A percentile compares a stretch with the other conserved stretches of the same genome.
phyloP scores from a whole-genome alignment of 257 asterid species.

The Lithospermum erythrorhizon region DNA sequence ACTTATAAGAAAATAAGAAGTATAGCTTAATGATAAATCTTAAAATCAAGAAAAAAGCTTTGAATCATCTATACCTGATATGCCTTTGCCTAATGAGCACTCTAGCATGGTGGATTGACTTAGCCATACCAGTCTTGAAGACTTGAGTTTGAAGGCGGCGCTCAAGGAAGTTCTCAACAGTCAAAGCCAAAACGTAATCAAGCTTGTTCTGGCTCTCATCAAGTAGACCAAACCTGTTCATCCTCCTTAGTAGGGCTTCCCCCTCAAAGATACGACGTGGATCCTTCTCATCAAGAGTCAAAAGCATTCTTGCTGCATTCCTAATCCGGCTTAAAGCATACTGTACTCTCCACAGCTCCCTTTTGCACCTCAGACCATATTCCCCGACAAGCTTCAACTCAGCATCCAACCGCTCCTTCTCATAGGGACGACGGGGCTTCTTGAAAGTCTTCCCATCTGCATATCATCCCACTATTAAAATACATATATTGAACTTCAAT shows the following conservation, averaged over 20 bases:
- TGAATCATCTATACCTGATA: constrained; percentile 40
- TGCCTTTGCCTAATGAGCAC: constrained; percentile 85
- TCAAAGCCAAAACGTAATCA: constrained; percentile 72
- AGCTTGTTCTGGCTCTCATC: constrained; percentile 88
- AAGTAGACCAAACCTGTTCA: constrained; percentile 63
- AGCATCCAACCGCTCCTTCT: constrained; percentile 83
- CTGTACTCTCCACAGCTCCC: constrained; percentile 92
- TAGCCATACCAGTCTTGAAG: constrained; percentile 84
- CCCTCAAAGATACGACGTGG: constrained; percentile 81
- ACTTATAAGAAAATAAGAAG: too few relatives aligned
- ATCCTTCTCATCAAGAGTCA: constrained; percentile 79
- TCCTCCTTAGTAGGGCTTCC: constrained; percentile 80
- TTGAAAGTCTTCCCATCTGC: constrained; percentile 84
- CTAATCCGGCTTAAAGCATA: constrained; percentile 78
- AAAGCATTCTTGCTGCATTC: constrained; percentile 60
- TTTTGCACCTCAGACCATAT: constrained; percentile 75
- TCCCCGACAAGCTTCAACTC: constrained; percentile 81
- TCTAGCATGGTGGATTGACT: constrained; percentile 84
- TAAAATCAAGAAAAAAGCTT: neutral
- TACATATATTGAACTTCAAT: neutral
- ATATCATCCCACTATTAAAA: neutral
- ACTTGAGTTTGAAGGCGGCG: constrained; percentile 83
- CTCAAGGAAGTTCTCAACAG: constrained; percentile 79
- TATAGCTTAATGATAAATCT: too few relatives aligned
- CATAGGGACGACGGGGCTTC: constrained; percentile 87